These are phyloP conservation scores for Dovyalis caffra DNA, from an alignment of 345 rosid species.

Conservation along the genomic window DNA sequence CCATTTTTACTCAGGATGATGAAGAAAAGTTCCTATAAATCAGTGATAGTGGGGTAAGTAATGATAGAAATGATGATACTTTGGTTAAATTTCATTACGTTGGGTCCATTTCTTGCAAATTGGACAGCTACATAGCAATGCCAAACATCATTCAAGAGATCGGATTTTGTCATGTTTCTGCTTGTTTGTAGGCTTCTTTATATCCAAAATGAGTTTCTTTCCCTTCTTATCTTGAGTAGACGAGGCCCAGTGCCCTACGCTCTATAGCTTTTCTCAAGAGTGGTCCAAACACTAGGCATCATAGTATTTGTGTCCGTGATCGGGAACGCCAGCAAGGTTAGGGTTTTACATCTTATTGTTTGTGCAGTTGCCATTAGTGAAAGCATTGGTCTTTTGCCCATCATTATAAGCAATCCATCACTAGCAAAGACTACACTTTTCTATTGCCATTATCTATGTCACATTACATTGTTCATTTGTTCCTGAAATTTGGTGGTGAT, in stretches of 20 bases:
- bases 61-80: background rate
- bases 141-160: constrained; percentile 1
- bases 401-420: background rate
- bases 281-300: constrained; percentile 13
- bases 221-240: background rate
- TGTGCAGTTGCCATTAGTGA: background rate
- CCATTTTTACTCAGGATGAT: background rate
- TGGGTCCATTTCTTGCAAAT: constrained; percentile 12
- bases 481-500: background rate
- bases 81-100: background rate
- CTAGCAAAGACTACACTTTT: background rate
- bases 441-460: background rate
- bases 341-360: background rate
- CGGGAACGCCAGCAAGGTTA: too few species aligned
- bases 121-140: constrained; percentile 5
- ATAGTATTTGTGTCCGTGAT: background rate
- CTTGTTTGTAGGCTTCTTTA: constrained; percentile 7
- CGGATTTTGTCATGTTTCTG: constrained; percentile 15
- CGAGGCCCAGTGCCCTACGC: background rate
- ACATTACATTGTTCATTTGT: background rate
- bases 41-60: background rate
- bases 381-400: background rate
- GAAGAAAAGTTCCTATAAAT: background rate
- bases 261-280: background rate
- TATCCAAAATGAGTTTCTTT: background rate